These are phyloP conservation scores for Schizophyllum commune DNA, from an alignment of 1,284 basidiomycete species.

Conservation along the genomic window DNA sequence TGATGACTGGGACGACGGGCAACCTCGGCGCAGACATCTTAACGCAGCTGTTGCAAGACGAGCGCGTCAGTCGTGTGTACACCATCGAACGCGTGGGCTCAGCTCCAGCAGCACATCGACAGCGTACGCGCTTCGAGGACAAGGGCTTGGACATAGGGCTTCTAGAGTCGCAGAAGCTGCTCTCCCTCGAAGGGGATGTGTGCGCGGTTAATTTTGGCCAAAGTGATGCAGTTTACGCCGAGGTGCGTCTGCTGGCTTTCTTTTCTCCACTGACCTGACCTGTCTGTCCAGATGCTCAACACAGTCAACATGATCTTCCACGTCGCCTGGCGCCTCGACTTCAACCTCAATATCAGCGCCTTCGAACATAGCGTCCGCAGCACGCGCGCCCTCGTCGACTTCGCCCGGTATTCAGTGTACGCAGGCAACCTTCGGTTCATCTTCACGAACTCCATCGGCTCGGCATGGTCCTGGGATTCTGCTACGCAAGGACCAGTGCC, in stretches of 20 bases:
- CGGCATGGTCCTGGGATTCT: too few relatives aligned
- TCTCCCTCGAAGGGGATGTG: slow-evolving; percentile 13
- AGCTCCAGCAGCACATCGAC: slow-evolving; percentile 8
- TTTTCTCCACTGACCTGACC: not conserved
- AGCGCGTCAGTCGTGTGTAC: slow-evolving; percentile 18
- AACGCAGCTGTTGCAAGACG: slow-evolving; percentile 17
- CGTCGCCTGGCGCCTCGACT: slow-evolving; percentile 32
- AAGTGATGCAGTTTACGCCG: not conserved
- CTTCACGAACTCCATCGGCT: slow-evolving; percentile 20
- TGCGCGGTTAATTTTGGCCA: not conserved
- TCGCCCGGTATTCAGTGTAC: slow-evolving; percentile 20
- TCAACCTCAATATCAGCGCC: slow-evolving; percentile 29
- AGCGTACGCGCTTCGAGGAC: slow-evolving; percentile 12
- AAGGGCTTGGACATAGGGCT: slow-evolving; percentile 12
- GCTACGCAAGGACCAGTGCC: too few relatives aligned
- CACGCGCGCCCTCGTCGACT: slow-evolving; percentile 27
- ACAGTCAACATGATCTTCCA: slow-evolving; percentile 8
- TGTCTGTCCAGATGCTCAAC: slow-evolving; percentile 1
- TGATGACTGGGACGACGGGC: slow-evolving; percentile 29
- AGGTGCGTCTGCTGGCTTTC: not conserved
- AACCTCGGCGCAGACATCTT: slow-evolving; percentile 25
- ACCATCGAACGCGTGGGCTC: slow-evolving; percentile 14
- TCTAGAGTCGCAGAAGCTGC: slow-evolving; percentile 13
- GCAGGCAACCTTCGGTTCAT: slow-evolving; percentile 15
- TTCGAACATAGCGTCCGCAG: slow-evolving; percentile 29